A percentile compares a stretch with the other conserved stretches of the same genome.
Conservation (phyloP, 2,329 filamentous ascomycete species). For the Fusarium sp. region DNA sequence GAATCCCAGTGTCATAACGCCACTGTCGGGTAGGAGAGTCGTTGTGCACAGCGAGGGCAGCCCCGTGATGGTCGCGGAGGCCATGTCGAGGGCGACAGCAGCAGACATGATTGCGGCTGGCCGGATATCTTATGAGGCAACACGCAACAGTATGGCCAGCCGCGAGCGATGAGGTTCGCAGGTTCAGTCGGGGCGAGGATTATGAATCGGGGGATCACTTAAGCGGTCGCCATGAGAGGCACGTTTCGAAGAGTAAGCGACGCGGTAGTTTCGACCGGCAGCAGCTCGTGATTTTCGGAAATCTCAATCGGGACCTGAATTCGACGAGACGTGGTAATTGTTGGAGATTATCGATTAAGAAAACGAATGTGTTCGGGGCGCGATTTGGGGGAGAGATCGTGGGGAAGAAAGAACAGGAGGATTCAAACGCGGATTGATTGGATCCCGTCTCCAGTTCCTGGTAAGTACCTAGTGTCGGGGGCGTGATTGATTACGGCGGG, state of each 20-base stretch:
- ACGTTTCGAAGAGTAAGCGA: background rate
- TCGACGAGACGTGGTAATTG: slow-evolving; percentile 1
- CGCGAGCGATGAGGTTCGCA: slow-evolving; percentile 39
- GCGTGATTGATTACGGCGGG: slow-evolving; percentile 19
- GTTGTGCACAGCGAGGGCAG: slow-evolving; percentile 51
- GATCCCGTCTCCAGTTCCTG: background rate
- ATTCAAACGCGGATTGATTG: slow-evolving; percentile 20
- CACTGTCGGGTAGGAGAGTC: slow-evolving; percentile 55
- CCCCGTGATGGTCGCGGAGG: slow-evolving; percentile 43
- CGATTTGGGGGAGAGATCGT: slow-evolving; percentile 23
- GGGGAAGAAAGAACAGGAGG: slow-evolving; percentile 19
- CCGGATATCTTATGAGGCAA: slow-evolving; percentile 29
- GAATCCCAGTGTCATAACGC: slow-evolving; percentile 60
- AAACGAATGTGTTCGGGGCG: slow-evolving; percentile 21
- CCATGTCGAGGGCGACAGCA: slow-evolving; percentile 28
- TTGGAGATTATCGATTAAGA: background rate
- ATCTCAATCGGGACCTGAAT: background rate
- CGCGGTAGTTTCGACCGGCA: background rate
- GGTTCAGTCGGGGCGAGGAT: slow-evolving; percentile 4
- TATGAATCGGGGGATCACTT: slow-evolving; percentile 9
- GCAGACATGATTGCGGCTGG: slow-evolving; percentile 42
- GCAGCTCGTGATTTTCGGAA: background rate
- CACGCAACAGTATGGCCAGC: slow-evolving; percentile 38
- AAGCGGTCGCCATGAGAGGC: slow-evolving; percentile 37
- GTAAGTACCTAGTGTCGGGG: background rate